Evolutionary conservation across 1,139 yeast genomes (phyloP).

Genomic region (Suhomyces guaymorum): DNA sequence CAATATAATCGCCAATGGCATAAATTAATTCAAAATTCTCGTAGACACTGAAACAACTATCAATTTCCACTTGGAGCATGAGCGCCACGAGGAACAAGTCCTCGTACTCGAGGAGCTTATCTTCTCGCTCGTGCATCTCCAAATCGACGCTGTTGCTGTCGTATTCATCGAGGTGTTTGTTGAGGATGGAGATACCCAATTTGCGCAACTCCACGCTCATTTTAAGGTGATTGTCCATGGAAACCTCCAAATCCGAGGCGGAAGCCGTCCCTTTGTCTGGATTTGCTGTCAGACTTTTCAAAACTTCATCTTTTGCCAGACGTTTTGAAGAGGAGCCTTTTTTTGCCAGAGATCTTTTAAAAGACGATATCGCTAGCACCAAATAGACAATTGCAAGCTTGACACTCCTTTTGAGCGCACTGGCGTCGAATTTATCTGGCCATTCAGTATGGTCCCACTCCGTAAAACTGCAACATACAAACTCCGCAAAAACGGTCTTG

Average conservation of each 20-base stretch:
- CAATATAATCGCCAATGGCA: slow-evolving; percentile 44
- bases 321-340: too few species aligned
- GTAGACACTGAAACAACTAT: slow-evolving; percentile 39
- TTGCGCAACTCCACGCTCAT: slow-evolving; percentile 42
- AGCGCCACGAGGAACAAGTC: slow-evolving; percentile 29
- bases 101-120: slow-evolving; percentile 17
- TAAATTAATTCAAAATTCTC: slow-evolving; percentile 46
- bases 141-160: slow-evolving; percentile 33
- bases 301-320: too few species aligned
- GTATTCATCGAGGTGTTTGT: slow-evolving; percentile 45
- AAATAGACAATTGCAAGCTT: slow-evolving; percentile 30
- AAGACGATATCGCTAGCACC: slow-evolving; percentile 32
- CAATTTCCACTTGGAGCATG: slow-evolving; percentile 40
- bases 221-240: slow-evolving; percentile 29
- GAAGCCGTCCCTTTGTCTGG: too few species aligned
- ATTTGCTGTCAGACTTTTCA: too few species aligned
- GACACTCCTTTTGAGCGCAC: slow-evolving; percentile 20
- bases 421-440: slow-evolving; percentile 10
- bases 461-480: slow-evolving; percentile 26
- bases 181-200: slow-evolving; percentile 36
- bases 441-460: slow-evolving; percentile 17
- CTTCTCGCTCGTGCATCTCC: slow-evolving; percentile 18
- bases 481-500: slow-evolving; percentile 34
- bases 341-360: slow-evolving; percentile 19
- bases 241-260: slow-evolving; percentile 15